Evolutionary conservation across 2,329 filamentous ascomycete species (phyloP).

Genomic region (Sporothrix humicola): DNA sequence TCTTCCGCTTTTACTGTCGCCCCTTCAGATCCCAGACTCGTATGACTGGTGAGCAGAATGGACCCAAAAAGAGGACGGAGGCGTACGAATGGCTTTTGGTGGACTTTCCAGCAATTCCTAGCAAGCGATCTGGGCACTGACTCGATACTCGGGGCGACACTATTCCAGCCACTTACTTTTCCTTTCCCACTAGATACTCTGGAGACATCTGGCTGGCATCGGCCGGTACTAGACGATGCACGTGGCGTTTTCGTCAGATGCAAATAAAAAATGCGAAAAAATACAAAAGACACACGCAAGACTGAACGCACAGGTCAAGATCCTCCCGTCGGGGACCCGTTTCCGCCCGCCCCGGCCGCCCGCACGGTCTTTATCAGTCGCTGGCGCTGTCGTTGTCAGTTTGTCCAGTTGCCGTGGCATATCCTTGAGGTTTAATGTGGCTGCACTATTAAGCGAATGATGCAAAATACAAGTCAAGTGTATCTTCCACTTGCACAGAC

Average conservation of each 20-base stretch:
- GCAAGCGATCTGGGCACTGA: not conserved
- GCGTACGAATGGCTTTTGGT: no score
- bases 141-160: not conserved
- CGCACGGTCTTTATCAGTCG: not conserved
- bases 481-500: not conserved
- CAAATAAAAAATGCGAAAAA: not conserved
- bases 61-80: not conserved
- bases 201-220: no score
- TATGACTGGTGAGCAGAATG: not conserved
- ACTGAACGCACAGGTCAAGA: not conserved
- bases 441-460: not conserved
- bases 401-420: no score
- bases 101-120: no score
- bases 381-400: no score
- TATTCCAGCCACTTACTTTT: not conserved
- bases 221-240: not conserved
- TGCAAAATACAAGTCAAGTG: not conserved
- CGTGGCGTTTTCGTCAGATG: not conserved
- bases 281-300: not conserved
- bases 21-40: not conserved
- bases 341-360: not conserved
- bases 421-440: not conserved
- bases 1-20: not conserved
- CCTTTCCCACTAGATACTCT: no score
- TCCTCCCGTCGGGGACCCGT: not conserved